A percentile compares a stretch with the other conserved stretches of the same genome.
Conservation (phyloP, 2,329 filamentous ascomycete species). For the Plectosphaerella cucumerina region DNA sequence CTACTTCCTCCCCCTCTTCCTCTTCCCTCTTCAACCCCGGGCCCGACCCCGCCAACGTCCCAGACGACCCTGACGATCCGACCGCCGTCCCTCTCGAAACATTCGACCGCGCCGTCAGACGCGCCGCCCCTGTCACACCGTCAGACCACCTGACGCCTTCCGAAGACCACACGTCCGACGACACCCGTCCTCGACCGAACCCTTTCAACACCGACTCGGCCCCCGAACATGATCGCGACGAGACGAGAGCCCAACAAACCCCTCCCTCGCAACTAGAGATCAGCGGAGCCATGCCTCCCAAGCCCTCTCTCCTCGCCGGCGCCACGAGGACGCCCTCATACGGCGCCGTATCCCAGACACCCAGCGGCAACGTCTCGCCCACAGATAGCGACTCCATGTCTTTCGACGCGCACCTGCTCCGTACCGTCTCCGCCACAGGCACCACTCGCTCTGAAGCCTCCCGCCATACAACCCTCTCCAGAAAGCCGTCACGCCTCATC, state of each 20-base stretch:
- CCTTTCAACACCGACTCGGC: not conserved
- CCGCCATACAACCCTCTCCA: constrained; percentile 23
- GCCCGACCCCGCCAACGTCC: not conserved
- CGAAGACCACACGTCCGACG: not conserved
- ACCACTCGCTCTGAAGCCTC: constrained; percentile 23
- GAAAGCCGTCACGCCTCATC: constrained; percentile 32
- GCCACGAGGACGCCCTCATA: constrained; percentile 26
- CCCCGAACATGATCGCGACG: constrained; percentile 13
- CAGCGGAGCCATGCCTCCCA: constrained; percentile 12
- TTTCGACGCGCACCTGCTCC: constrained; percentile 25
- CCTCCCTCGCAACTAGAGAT: constrained; percentile 7
- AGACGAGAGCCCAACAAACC: constrained; percentile 1
- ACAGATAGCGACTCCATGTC: constrained; percentile 26
- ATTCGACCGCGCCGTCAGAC: not conserved
- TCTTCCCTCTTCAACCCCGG: not conserved
- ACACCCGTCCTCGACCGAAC: not conserved
- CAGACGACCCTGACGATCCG: constrained; percentile 1
- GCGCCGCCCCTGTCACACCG: no score
- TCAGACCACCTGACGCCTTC: no score
- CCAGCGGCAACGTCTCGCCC: constrained; percentile 30
- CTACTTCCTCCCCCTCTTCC: not conserved
- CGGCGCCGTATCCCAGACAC: constrained; percentile 31
- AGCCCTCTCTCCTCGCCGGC: constrained; percentile 27
- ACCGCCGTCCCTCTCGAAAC: not conserved
- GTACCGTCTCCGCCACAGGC: constrained; percentile 28